Conservation (phyloP, 1,139 yeast genomes). For the Hyphopichia wangnamkhiaoensis region DNA sequence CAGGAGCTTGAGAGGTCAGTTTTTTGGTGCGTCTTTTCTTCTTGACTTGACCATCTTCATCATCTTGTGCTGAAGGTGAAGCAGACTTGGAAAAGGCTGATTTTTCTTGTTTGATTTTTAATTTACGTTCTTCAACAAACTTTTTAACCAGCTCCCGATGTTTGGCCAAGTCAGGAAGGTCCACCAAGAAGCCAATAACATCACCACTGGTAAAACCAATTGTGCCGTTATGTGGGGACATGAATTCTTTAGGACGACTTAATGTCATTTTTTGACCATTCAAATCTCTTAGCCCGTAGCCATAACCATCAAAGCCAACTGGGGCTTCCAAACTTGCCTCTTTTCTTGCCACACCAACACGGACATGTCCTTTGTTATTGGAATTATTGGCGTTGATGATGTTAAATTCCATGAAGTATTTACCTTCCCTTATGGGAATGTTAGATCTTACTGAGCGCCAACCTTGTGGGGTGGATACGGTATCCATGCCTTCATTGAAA, state of each 20-base stretch:
- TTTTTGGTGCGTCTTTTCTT: constrained; percentile 18
- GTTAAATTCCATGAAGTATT: constrained; percentile 74
- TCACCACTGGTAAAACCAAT: constrained; percentile 72
- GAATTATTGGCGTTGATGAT: constrained; percentile 49
- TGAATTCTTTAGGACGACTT: constrained; percentile 62
- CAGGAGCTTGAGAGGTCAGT: not conserved
- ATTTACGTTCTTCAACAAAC: constrained; percentile 15
- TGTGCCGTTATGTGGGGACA: constrained; percentile 17
- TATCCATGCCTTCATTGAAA: constrained; percentile 41
- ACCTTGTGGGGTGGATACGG: constrained; percentile 62
- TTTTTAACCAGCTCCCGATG: constrained; percentile 37
- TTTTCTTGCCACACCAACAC: constrained; percentile 79
- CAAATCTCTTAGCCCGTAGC: constrained; percentile 85
- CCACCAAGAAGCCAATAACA: constrained; percentile 75
- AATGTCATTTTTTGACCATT: constrained; percentile 79
- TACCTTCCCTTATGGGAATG: constrained; percentile 76
- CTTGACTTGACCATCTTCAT: constrained; percentile 13
- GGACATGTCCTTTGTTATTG: constrained; percentile 54
- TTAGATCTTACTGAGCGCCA: constrained; percentile 83
- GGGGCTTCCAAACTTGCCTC: constrained; percentile 95
- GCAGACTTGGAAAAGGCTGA: too few relatives aligned
- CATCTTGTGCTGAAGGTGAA: too few relatives aligned
- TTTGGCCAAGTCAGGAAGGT: constrained; percentile 55
- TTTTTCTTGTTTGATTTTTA: constrained; percentile 11
- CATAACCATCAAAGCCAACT: constrained; percentile 92